Evolutionary conservation across 2,329 filamentous ascomycete genomes (phyloP), one percentile per base, ranked within the genome.

Genomic region (Ceratocystis harringtonii): DNA sequence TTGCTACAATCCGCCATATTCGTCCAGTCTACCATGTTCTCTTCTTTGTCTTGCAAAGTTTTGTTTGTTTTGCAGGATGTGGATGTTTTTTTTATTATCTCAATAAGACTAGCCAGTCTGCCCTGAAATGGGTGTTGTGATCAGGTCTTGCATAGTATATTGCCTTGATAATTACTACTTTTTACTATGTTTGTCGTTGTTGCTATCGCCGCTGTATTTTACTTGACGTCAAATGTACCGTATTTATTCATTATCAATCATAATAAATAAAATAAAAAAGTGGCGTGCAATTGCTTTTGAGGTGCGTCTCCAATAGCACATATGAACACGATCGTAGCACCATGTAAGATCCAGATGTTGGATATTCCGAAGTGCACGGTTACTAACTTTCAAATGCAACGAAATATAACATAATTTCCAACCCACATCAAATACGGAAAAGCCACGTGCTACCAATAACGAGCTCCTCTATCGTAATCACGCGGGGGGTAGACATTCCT

Each of bases 391-490:
- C 7, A 12, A 52, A 52, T 7, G 10, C 17, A 25, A 52, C 22
- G 22, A n/a, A 25, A 25, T 22, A 52, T 28, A 19, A 5, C 48
- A 15, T 12, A 5, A 52, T 52, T 22, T 52, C 22, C 48, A 52
- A 28, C 3, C 3, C 36, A 41, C 36, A 52, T 25, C 12, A 28
- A n/a, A n/a, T 28, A 52, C 5, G 19, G 15, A 52, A 10, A 52
- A 7, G 6, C 3, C 4, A 28, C 3, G 22, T 3, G 48, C 71
- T 78, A 79, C 77, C 77, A 81, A 74, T 80, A 80, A 68, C 77
- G 77, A 69, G 79, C 55, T 58, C 55, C 76, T 58, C 55, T 76
- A 44, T 79, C 76, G 71, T 82, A 82, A 62, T 80, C 79, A 67
- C 78, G 78, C 63, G 75, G 67, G 5, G 65, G 71, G 69, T 78